Percentiles rank a stretch among this genome's conserved stretches.
Conservation (phyloP, 192 early-diverging fungal species). For the Geranomyces michiganensis region DNA sequence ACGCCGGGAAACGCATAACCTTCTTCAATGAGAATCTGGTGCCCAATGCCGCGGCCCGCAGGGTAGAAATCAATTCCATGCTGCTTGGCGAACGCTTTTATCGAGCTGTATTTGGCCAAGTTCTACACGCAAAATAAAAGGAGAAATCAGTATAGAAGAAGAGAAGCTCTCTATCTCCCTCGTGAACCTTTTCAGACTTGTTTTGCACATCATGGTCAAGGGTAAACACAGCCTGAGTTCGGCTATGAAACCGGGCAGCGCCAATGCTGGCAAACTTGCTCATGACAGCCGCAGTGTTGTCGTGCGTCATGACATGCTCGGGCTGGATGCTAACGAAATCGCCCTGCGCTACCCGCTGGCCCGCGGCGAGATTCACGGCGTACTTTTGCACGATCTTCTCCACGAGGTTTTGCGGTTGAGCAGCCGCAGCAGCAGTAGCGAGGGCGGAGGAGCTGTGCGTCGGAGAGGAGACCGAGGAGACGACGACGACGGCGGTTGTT, state of each 20-base stretch:
- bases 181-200: constrained; percentile 74
- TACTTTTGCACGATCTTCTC: constrained; percentile 97
- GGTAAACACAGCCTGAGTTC: constrained; percentile 88
- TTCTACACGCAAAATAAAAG: constrained; percentile 58
- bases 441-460: too few relatives aligned
- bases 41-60: constrained; percentile 96
- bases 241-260: constrained; percentile 77
- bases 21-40: constrained; percentile 97
- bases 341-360: constrained; percentile 74
- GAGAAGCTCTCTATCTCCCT: too few relatives aligned
- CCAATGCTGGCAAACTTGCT: constrained; percentile 93
- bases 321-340: constrained; percentile 95
- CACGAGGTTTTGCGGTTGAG: constrained; percentile 78
- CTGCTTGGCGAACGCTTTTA: constrained; percentile 78
- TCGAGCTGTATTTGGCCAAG: constrained; percentile 80
- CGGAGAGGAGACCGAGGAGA: too few relatives aligned
- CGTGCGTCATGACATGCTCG: constrained; percentile 93
- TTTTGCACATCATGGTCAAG: constrained; percentile 99
- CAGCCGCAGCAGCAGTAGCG: too few relatives aligned
- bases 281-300: constrained; percentile 95
- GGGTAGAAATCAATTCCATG: constrained; percentile 92
- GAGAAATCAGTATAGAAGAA: too few relatives aligned
- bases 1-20: constrained; percentile 94
- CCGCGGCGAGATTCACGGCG: constrained; percentile 71
- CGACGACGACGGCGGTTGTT: too few relatives aligned